Evolutionary conservation across 2,329 filamentous ascomycete species (phyloP).

Genomic region (Botrytis porri): DNA sequence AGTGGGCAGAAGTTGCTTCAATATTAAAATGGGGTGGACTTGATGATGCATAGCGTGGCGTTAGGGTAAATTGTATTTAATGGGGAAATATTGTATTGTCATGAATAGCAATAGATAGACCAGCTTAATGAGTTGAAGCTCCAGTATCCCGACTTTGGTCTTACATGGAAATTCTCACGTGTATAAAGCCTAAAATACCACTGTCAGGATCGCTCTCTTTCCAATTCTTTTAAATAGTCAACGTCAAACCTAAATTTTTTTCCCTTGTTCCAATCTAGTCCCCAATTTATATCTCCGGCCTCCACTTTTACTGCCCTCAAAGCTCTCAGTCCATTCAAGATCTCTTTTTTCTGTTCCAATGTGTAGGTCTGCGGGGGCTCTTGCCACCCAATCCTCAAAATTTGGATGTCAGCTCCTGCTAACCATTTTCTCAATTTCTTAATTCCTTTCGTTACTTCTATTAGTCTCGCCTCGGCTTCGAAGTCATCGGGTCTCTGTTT

Average conservation of each 20-base stretch:
- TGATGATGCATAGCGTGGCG: slow-evolving; percentile 38
- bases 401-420: slow-evolving; percentile 29
- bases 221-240: slow-evolving; percentile 31
- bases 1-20: slow-evolving; percentile 41
- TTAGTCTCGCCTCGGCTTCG: slow-evolving; percentile 56
- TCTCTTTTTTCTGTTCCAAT: slow-evolving; percentile 32
- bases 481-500: slow-evolving; percentile 37
- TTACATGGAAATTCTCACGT: not conserved
- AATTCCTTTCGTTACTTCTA: slow-evolving; percentile 71
- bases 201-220: slow-evolving; percentile 22
- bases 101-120: not conserved
- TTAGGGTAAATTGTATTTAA: slow-evolving; percentile 26
- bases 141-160: not conserved
- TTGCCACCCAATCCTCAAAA: slow-evolving; percentile 31
- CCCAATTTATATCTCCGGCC: slow-evolving; percentile 34
- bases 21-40: slow-evolving; percentile 26
- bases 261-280: slow-evolving; percentile 33
- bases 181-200: not conserved
- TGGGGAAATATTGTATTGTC: slow-evolving; percentile 2
- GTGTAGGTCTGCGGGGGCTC: slow-evolving; percentile 35
- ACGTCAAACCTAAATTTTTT: slow-evolving; percentile 31
- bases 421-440: slow-evolving; percentile 34
- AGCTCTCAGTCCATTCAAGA: slow-evolving; percentile 31
- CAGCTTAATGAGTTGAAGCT: slow-evolving; percentile 9
- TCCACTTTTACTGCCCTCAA: slow-evolving; percentile 28